Conservation (phyloP, 2,329 filamentous ascomycete genomes). For the Fusarium algeriense region DNA sequence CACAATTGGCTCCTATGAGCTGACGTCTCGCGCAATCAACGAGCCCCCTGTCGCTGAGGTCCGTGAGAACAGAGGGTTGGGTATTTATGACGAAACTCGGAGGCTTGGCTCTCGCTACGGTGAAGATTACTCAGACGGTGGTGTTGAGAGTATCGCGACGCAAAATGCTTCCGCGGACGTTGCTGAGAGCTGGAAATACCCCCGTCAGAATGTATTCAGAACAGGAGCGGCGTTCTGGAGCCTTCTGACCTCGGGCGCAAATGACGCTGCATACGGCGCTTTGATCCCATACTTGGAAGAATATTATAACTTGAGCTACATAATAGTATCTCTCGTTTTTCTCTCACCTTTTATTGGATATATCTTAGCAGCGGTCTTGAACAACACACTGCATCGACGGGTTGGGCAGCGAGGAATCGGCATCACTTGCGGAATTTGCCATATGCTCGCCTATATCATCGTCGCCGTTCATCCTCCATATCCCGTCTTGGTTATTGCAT, state of each 20-base stretch:
- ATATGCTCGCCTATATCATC: slow-evolving; percentile 73
- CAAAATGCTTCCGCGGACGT: slow-evolving; percentile 4
- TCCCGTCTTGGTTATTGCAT: slow-evolving; percentile 73
- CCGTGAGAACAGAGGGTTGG: neutral
- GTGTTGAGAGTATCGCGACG: slow-evolving; percentile 15
- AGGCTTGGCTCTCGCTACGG: slow-evolving; percentile 5
- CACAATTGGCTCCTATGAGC: slow-evolving; percentile 35
- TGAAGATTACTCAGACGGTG: neutral
- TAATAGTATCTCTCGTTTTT: slow-evolving; percentile 74
- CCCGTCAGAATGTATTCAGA: slow-evolving; percentile 57
- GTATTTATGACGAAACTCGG: neutral
- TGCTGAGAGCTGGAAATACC: slow-evolving; percentile 40
- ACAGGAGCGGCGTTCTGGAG: slow-evolving; percentile 68
- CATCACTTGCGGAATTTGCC: slow-evolving; percentile 68
- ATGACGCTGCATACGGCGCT: slow-evolving; percentile 69
- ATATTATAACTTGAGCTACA: slow-evolving; percentile 72
- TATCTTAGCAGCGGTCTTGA: slow-evolving; percentile 69
- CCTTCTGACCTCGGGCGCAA: slow-evolving; percentile 69
- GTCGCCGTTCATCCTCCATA: slow-evolving; percentile 76
- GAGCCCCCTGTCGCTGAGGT: slow-evolving; percentile 9
- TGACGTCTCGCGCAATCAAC: slow-evolving; percentile 26
- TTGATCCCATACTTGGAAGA: slow-evolving; percentile 58
- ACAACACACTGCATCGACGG: slow-evolving; percentile 60
- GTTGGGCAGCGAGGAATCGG: slow-evolving; percentile 66
- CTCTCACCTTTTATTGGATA: slow-evolving; percentile 75